phyloP scores from a whole-genome alignment of 768 basidiomycete species.

The Leccinum olivaceopallidum region DNA sequence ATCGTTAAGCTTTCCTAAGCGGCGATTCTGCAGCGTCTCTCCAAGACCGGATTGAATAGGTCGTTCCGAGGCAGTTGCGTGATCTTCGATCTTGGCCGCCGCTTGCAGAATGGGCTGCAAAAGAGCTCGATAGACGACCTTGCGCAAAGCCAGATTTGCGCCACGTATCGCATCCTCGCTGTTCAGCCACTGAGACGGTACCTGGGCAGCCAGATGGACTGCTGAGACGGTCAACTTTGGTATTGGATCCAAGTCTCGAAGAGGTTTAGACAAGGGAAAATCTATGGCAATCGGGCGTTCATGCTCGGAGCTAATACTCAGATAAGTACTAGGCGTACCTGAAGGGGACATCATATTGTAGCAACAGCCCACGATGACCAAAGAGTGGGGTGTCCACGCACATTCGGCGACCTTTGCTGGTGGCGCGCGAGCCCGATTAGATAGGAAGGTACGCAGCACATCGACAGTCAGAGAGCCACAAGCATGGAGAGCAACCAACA shows the following conservation, averaged over 20 bases:
- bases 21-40: slow-evolving; percentile 42
- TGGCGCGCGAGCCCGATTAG: slow-evolving; percentile 20
- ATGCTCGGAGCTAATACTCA: slow-evolving; percentile 3
- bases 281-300: slow-evolving; percentile 36
- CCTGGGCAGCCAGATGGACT: slow-evolving; percentile 71
- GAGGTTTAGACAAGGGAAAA: slow-evolving; percentile 50
- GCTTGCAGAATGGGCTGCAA: slow-evolving; percentile 39
- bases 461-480: slow-evolving; percentile 75
- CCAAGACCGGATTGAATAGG: slow-evolving; percentile 33
- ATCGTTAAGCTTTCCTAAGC: slow-evolving; percentile 54
- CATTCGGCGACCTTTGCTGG: background rate
- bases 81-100: background rate
- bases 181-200: slow-evolving; percentile 61
- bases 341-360: slow-evolving; percentile 66
- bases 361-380: slow-evolving; percentile 74
- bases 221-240: slow-evolving; percentile 39
- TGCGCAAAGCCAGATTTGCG: slow-evolving; percentile 57
- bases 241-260: slow-evolving; percentile 17
- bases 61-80: slow-evolving; percentile 1
- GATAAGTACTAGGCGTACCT: slow-evolving; percentile 35
- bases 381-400: slow-evolving; percentile 51
- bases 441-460: slow-evolving; percentile 55
- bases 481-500: slow-evolving; percentile 71
- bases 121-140: slow-evolving; percentile 73
- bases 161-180: slow-evolving; percentile 32